Evolutionary conservation across 2,329 filamentous ascomycete genomes (phyloP).

Genomic region (Byssoonygena ceratinophila): DNA sequence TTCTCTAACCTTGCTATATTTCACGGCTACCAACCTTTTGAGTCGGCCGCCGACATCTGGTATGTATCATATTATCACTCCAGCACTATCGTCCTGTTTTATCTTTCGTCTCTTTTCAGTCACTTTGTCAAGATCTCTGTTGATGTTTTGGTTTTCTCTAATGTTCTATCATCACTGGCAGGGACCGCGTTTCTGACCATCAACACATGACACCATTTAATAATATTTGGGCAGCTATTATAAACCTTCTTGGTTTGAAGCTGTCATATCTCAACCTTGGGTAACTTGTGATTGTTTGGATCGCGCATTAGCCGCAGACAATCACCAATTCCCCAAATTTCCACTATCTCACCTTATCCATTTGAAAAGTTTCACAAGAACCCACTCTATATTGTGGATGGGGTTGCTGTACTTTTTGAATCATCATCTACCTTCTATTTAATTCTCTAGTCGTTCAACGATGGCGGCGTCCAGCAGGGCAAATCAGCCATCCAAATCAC

Average conservation of each 20-base stretch:
- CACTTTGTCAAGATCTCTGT: not conserved
- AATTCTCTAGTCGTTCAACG: not conserved
- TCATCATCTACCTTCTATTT: not conserved
- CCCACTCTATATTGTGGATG: not conserved
- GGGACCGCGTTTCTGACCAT: no score
- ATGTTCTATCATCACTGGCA: not conserved
- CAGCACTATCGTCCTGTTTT: not conserved
- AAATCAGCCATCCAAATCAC: slow-evolving; percentile 26
- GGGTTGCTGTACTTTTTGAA: not conserved
- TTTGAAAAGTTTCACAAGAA: not conserved
- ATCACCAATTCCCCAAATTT: not conserved
- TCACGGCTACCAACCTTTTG: slow-evolving; percentile 1
- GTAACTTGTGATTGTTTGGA: not conserved
- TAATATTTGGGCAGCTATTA: not conserved
- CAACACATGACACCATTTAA: not conserved
- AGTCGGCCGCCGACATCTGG: slow-evolving; percentile 6
- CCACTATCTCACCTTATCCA: not conserved
- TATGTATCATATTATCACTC: slow-evolving; percentile 4
- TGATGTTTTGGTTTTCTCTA: not conserved
- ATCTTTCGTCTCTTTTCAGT: not conserved
- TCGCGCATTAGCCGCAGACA: not conserved
- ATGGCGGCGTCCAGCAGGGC: slow-evolving; percentile 14
- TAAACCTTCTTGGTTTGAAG: slow-evolving; percentile 3
- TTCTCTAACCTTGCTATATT: not conserved
- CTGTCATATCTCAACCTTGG: slow-evolving; percentile 9